Base-by-base conservation (phyloP, 345 rosid species). In the Linum lewisii region DNA sequence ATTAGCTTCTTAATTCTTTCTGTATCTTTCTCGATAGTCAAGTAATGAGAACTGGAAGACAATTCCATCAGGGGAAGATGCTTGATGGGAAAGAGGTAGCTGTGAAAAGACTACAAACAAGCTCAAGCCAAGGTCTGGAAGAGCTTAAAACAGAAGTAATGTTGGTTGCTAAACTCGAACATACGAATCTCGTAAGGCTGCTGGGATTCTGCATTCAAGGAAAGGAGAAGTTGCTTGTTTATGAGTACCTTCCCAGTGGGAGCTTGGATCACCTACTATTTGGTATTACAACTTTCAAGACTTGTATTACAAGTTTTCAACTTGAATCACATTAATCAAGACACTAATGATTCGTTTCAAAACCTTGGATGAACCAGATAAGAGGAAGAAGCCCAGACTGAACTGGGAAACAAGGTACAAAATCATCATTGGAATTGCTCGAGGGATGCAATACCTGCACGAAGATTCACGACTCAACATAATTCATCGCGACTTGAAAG, bases 131-230 rank as follows among this genome's bases (percentile, higher is more conserved):
- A 20, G 55, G 55, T 14, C 6, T 52, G 22, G 55, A 52, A 19
- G 55, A 52, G 55, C 24, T 52, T 52, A 52, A 52, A 23, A 52
- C 55, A 14, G 55, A 52, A 23, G 55, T 52, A 7, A 52, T 11
- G 22, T 11, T 52, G 55, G 55, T 52, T 5, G 55, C 55, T 11
- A 52, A 52, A 14, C 55, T 52, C 13, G 24, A 20, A 23, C 55
- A 52, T 23, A 21, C 24, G 1, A 52, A 52, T 20, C 23, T 52
- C 11, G 55, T 52, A 8, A 52, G 55, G 55, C 23, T 52, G 55
- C 24, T 52, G 55, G 55, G 55, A 8, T 52, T n/a, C 24, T 52
- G 55, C 55, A 20, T 52, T 20, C 24, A 52, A 23, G 55, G 24
- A 52, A 23, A 52, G 24, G 55, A 52, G 23, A n/a, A 3, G 55